These are phyloP conservation scores for Pholiota molesta DNA, from an alignment of 768 basidiomycete genomes.

Conservation along the genomic window DNA sequence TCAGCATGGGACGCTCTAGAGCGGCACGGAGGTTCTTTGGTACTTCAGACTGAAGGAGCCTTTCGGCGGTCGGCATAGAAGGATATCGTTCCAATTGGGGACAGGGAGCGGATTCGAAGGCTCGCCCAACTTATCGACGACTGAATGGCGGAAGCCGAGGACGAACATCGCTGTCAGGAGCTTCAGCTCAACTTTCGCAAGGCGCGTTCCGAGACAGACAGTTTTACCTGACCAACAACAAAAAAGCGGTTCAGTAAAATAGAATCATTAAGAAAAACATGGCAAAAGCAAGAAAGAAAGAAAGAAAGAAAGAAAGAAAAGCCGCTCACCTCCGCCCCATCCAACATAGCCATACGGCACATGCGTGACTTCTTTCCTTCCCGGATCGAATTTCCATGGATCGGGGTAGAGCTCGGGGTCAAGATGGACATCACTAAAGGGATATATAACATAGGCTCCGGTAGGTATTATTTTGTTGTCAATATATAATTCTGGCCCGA, in stretches of 20 bases:
- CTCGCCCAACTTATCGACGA: constrained; percentile 58
- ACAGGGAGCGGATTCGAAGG: constrained; percentile 42
- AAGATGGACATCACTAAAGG: constrained; percentile 80
- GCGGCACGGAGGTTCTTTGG: constrained; percentile 35
- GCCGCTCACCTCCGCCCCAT: constrained; percentile 74
- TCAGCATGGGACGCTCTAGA: constrained; percentile 28
- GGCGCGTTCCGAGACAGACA: constrained; percentile 70
- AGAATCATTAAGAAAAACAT: constrained; percentile 6
- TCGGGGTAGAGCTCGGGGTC: constrained; percentile 72
- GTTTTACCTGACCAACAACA: constrained; percentile 56
- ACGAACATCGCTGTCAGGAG: constrained; percentile 69
- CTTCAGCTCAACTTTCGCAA: constrained; percentile 76
- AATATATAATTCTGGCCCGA: constrained; percentile 72
- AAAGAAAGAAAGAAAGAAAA: constrained; percentile 20
- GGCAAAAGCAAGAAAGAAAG: constrained; percentile 13
- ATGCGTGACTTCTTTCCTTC: constrained; percentile 45
- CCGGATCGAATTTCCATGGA: constrained; percentile 79
- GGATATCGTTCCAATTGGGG: constrained; percentile 81
- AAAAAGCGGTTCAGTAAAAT: constrained; percentile 15
- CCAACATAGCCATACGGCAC: constrained; percentile 67
- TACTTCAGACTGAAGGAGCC: constrained; percentile 60
- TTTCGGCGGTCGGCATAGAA: constrained; percentile 63
- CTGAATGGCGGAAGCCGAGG: constrained; percentile 59
- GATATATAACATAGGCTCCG: constrained; percentile 77
- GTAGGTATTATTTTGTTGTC: constrained; percentile 71